A percentile compares a stretch with the other conserved stretches of the same genome.
Evolutionary conservation across 192 early-diverging fungal species (phyloP).

Genomic region (Coemansia reversa): DNA sequence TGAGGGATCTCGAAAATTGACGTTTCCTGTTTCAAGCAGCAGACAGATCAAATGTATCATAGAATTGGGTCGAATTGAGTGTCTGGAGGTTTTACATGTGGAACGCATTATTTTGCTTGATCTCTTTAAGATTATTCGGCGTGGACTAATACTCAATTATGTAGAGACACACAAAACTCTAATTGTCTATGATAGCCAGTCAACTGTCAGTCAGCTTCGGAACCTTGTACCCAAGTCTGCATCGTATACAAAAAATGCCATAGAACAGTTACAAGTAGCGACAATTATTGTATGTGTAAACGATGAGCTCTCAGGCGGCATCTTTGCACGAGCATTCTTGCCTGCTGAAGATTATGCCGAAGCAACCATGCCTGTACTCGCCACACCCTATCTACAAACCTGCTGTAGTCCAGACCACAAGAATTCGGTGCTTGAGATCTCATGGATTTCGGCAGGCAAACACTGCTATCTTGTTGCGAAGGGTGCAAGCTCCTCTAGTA

Average conservation of each 20-base stretch:
- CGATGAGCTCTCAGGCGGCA: slow-evolving; percentile 20
- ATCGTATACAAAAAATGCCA: neutral
- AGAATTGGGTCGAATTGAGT: neutral
- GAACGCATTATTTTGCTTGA: slow-evolving; percentile 23
- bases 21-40: slow-evolving; percentile 1
- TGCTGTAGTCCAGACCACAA: neutral
- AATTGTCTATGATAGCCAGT: slow-evolving; percentile 18
- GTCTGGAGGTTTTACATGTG: neutral
- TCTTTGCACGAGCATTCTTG: slow-evolving; percentile 22
- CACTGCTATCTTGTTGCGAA: slow-evolving; percentile 19
- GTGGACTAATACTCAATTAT: slow-evolving; percentile 18
- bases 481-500: neutral
- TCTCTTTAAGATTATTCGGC: slow-evolving; percentile 22
- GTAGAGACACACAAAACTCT: slow-evolving; percentile 3
- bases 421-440: slow-evolving; percentile 13
- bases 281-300: slow-evolving; percentile 26
- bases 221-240: slow-evolving; percentile 4
- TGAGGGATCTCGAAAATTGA: slow-evolving; percentile 1
- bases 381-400: slow-evolving; percentile 14
- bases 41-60: slow-evolving; percentile 10
- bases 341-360: slow-evolving; percentile 11
- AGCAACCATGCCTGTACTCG: slow-evolving; percentile 12
- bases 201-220: neutral
- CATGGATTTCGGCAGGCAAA: slow-evolving; percentile 7
- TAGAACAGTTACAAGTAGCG: slow-evolving; percentile 5